These are phyloP conservation scores for Pseudozyma sp. DNA, from an alignment of 1,284 basidiomycete genomes.

Conservation along the genomic window DNA sequence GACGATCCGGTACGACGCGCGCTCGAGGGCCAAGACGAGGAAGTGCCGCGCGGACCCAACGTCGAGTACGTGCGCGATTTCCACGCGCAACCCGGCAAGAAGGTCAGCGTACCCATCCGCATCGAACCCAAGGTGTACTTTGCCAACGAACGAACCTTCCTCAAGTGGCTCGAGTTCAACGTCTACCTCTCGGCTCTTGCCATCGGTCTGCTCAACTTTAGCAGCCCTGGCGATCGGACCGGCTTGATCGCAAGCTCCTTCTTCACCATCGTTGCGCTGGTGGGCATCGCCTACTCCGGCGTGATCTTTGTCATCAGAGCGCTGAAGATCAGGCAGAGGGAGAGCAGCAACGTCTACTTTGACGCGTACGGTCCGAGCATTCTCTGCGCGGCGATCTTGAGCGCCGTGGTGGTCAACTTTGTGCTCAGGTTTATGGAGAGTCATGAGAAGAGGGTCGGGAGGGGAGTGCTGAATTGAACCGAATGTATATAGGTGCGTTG, in stretches of 20 bases:
- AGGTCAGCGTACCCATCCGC: constrained; percentile 89
- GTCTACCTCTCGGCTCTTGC: constrained; percentile 72
- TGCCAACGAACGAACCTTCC: constrained; percentile 85
- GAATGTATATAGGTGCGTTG: background rate
- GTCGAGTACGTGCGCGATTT: constrained; percentile 78
- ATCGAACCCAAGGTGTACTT: constrained; percentile 99
- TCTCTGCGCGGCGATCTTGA: constrained; percentile 59
- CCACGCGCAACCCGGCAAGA: constrained; percentile 86
- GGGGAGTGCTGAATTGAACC: constrained; percentile 57
- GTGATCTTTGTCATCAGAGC: constrained; percentile 89
- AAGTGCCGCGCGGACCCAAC: constrained; percentile 70
- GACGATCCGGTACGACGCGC: constrained; percentile 63
- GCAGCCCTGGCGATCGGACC: constrained; percentile 78
- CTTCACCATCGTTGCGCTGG: constrained; percentile 89
- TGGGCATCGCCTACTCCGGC: constrained; percentile 88
- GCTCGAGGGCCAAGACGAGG: constrained; percentile 65
- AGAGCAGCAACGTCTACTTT: constrained; percentile 66
- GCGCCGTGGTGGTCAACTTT: constrained; percentile 65
- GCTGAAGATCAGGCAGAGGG: constrained; percentile 73
- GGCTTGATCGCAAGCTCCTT: constrained; percentile 85
- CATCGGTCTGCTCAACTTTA: constrained; percentile 78
- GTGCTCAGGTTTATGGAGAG: constrained; percentile 57
- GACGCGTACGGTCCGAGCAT: constrained; percentile 65
- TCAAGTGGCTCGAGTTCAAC: constrained; percentile 86
- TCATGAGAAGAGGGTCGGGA: constrained; percentile 29